Percentiles rank a stretch among this genome's conserved stretches.
phyloP scores from a whole-genome alignment of 257 asterid genomes.

The Salvia rosmarinus region DNA sequence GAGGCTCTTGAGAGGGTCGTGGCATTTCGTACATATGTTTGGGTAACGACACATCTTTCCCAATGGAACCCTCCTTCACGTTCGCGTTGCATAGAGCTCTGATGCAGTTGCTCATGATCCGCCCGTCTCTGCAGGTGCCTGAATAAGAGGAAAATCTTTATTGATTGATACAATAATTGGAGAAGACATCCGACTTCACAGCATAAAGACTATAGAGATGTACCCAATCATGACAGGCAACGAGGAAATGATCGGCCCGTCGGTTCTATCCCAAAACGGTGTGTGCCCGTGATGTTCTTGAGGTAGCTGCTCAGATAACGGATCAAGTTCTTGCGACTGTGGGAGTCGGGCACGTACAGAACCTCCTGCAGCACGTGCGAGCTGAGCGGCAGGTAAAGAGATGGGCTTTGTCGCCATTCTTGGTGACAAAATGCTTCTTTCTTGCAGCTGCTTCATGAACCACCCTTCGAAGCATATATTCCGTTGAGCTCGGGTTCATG shows the following conservation, averaged over 20 bases:
- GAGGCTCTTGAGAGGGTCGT: constrained; percentile 40
- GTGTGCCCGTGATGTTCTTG: constrained; percentile 47
- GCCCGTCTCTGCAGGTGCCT: constrained; percentile 83
- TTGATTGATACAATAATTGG: neutral
- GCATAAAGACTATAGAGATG: neutral
- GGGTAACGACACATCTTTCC: constrained; percentile 73
- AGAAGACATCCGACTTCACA: no score
- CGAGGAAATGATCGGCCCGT: constrained; percentile 80
- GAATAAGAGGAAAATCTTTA: no score
- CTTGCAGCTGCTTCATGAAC: constrained; percentile 76
- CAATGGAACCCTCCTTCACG: constrained; percentile 51
- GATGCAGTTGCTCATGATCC: constrained; percentile 63
- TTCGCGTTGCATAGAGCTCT: constrained; percentile 77
- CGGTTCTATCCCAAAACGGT: constrained; percentile 69
- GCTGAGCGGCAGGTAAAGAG: constrained; percentile 73
- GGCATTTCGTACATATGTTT: constrained; percentile 48
- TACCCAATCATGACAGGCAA: constrained; percentile 95
- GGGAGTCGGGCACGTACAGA: constrained; percentile 64
- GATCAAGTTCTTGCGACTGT: constrained; percentile 52
- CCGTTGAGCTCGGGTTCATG: constrained; percentile 66
- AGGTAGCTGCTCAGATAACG: constrained; percentile 55
- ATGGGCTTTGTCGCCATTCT: constrained; percentile 58
- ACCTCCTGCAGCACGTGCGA: constrained; percentile 55
- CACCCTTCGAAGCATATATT: constrained; percentile 84
- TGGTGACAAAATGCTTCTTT: constrained; percentile 54